Evolutionary conservation across 2,329 filamentous ascomycete genomes (phyloP).

Genomic region (Colletotrichum acutatum): DNA sequence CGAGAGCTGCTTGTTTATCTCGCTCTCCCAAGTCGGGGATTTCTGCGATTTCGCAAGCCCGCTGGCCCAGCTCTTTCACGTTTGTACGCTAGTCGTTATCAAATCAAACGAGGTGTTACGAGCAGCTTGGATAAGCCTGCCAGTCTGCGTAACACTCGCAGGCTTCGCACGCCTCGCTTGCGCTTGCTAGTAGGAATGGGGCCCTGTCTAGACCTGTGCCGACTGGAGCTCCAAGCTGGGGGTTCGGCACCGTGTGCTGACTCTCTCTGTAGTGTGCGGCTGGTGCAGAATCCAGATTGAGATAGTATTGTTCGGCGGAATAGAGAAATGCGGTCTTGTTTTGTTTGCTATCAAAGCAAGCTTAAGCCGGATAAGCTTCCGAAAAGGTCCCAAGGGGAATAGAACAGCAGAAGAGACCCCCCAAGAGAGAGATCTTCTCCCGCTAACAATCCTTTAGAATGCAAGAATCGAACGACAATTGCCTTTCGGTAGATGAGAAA

Average conservation of each 20-base stretch:
- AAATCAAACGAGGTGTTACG: background rate
- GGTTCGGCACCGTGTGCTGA: background rate
- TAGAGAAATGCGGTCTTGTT: background rate
- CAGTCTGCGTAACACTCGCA: background rate
- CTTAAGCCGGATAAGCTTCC: constrained; percentile 1
- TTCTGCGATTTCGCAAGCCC: background rate
- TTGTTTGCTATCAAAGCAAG: background rate
- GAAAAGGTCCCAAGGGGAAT: background rate
- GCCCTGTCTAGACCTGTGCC: background rate
- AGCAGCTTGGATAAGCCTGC: background rate
- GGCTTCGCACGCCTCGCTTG: too few relatives aligned
- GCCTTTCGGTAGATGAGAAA: background rate
- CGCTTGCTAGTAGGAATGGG: too few relatives aligned
- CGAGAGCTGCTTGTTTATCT: background rate
- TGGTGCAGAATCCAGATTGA: background rate
- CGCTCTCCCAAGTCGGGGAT: too few relatives aligned
- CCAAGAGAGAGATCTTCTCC: background rate
- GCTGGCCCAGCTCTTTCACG: background rate
- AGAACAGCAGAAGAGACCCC: background rate
- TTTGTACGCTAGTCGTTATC: background rate
- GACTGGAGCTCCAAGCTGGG: background rate
- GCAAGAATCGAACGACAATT: background rate
- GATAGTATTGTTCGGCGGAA: background rate
- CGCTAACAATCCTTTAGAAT: background rate
- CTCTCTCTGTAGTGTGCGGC: background rate